These are phyloP conservation scores for Scheffersomyces titani DNA, from an alignment of 1,139 yeast species.

Conservation along the genomic window DNA sequence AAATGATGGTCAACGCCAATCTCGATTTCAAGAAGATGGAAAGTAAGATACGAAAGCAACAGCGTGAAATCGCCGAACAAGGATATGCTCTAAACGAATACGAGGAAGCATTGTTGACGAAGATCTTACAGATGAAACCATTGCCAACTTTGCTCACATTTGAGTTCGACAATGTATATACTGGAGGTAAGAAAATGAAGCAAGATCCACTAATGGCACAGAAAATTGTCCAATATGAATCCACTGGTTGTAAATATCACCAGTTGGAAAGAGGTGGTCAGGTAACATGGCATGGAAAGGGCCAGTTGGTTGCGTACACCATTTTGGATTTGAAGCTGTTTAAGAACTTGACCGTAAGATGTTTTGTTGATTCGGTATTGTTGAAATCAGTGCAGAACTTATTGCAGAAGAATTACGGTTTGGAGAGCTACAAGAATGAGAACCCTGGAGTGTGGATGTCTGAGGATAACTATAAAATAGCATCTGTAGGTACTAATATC, in stretches of 20 bases:
- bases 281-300: constrained; percentile 95
- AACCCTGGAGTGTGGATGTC: constrained; percentile 88
- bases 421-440: constrained; percentile 52
- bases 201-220: constrained; percentile 39
- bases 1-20: constrained; percentile 57
- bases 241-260: constrained; percentile 48
- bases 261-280: constrained; percentile 96
- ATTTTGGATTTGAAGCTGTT: constrained; percentile 72
- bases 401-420: constrained; percentile 41
- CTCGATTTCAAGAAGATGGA: constrained; percentile 62
- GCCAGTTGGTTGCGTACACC: constrained; percentile 87
- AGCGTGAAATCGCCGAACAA: constrained; percentile 35
- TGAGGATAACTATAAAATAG: constrained; percentile 61
- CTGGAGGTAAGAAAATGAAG: constrained; percentile 84
- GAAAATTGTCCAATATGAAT: constrained; percentile 40
- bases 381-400: constrained; percentile 64
- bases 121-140: constrained; percentile 55
- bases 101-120: constrained; percentile 45
- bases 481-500: constrained; percentile 88
- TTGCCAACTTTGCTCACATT: constrained; percentile 70
- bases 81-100: constrained; percentile 46
- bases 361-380: constrained; percentile 69
- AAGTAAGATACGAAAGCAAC: constrained; percentile 45
- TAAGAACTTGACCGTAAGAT: constrained; percentile 60
- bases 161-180: constrained; percentile 81